These are phyloP conservation scores for Phytophthora fragariae DNA, from an alignment of 352 stramenopile genomes.

Conservation along the genomic window DNA sequence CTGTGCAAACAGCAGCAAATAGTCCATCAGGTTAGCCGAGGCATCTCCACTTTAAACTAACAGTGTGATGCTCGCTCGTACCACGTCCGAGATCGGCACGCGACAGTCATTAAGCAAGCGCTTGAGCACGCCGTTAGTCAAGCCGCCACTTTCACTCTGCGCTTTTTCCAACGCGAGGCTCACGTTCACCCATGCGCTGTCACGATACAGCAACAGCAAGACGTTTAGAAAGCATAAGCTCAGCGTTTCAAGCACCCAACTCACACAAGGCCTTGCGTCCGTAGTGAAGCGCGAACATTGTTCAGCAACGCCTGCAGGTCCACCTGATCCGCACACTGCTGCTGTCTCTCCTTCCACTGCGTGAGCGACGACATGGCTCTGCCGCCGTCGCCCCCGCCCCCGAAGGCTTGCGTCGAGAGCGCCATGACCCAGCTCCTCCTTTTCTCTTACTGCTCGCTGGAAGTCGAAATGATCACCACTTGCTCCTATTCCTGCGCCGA, in stretches of 20 bases:
- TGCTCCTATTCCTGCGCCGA: neutral
- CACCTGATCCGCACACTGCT: slow-evolving; percentile 72
- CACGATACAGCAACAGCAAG: neutral
- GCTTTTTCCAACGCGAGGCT: slow-evolving; percentile 59
- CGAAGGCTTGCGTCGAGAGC: slow-evolving; percentile 19
- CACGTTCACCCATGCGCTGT: slow-evolving; percentile 63
- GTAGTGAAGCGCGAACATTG: slow-evolving; percentile 49
- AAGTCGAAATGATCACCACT: slow-evolving; percentile 23
- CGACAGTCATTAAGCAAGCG: slow-evolving; percentile 59
- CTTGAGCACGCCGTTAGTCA: slow-evolving; percentile 67
- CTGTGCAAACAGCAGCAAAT: slow-evolving; percentile 24
- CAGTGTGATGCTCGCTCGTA: slow-evolving; percentile 29
- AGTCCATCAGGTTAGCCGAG: slow-evolving; percentile 2
- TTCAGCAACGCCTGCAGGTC: slow-evolving; percentile 56
- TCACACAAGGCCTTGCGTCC: slow-evolving; percentile 58
- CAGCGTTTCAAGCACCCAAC: slow-evolving; percentile 19
- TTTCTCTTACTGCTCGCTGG: neutral
- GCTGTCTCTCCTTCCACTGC: slow-evolving; percentile 75
- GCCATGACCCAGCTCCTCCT: slow-evolving; percentile 24
- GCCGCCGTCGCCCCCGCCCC: neutral
- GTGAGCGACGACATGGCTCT: slow-evolving; percentile 60
- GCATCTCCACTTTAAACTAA: neutral
- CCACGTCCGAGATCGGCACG: slow-evolving; percentile 68
- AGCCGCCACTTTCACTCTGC: slow-evolving; percentile 42
- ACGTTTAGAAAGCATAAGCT: neutral